Evolutionary conservation across 441 rosid species (phyloP).

Genomic region (Hura crepitans): DNA sequence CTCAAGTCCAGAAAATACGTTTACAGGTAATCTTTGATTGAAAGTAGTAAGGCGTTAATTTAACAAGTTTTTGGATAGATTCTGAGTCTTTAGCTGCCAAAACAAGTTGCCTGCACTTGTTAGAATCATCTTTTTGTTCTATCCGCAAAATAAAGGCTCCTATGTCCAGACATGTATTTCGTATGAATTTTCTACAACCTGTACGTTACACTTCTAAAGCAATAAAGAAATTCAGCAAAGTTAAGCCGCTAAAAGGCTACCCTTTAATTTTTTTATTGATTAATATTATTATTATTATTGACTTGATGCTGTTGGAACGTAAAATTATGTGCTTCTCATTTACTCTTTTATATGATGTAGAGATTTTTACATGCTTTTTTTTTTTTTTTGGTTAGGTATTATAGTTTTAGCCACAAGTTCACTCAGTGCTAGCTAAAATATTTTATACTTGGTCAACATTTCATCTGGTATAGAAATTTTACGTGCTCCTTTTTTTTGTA

Average conservation of each 20-base stretch:
- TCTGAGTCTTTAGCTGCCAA: not conserved
- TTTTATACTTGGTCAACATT: not conserved
- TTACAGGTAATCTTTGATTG: constrained; percentile 54
- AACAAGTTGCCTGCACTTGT: constrained; percentile 1
- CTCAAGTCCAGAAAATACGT: constrained; percentile 89
- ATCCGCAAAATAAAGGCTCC: not conserved
- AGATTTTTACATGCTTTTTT: constrained; percentile 22
- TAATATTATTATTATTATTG: too few relatives aligned
- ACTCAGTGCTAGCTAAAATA: too few relatives aligned
- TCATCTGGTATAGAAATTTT: constrained; percentile 16
- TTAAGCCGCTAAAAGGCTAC: constrained; percentile 1
- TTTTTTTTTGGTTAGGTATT: constrained; percentile 64
- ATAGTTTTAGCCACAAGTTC: constrained; percentile 94
- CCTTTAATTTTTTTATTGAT: constrained; percentile 10
- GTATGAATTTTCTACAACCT: not conserved
- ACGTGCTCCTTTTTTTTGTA: constrained; percentile 33
- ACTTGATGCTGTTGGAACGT: not conserved
- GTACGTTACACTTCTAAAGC: not conserved
- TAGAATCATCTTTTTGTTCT: not conserved
- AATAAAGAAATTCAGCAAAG: constrained; percentile 2
- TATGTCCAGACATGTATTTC: not conserved
- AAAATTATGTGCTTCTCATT: not conserved
- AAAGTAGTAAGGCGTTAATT: not conserved
- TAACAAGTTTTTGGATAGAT: not conserved
- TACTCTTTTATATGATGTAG: not conserved